Evolutionary conservation across 305 asterid species (phyloP), one percentile per base, ranked within the genome.

Genomic region (Fraxinus platypoda): DNA sequence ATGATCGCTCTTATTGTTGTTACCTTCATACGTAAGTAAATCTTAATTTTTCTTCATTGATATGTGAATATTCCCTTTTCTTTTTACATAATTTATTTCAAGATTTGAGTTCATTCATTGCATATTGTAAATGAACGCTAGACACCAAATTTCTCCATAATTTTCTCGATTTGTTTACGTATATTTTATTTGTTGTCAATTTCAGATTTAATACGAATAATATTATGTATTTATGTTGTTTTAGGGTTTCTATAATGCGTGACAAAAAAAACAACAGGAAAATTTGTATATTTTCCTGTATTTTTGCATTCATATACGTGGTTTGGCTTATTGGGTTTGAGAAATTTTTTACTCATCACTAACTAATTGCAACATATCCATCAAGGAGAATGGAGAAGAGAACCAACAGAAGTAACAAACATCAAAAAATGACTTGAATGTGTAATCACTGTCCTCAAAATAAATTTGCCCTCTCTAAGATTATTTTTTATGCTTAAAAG

Each of bases 21-120:
- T 1, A 87, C 95, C 30, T 25, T 93, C 66, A 74, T 90, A 15
- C 49, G 98, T 93, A 74, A 85, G 85, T 80, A 9, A 12, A n/a
- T 34, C 1, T 66, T 54, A 0, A 3, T 17, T 62, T 3, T 13
- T 46, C 57, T 46, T 46, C 19, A 13, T 17, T 46, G 57, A 46
- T 46, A 13, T 13, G 57, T 46, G 57, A 46, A 3, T 46, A 43
- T 43, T 43, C 54, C 54, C 54, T 12, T 43, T 43, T 43, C 17
- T 49, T 17, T 49, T 4, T 12, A 46, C 57, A 46, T 46, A 46
- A 46, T 46, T 13, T 49, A 49, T 15, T 49, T 49, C 46, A 38
- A 8, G 46, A 38, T 38, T 38, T 38, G 13, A 9, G 46, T 38
- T 43, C 21, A 49, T 15, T 17, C 59, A 15, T 49, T 15, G 59